Base-by-base conservation (phyloP, 2,329 filamentous ascomycete species). In the Fusarium burgessii region DNA sequence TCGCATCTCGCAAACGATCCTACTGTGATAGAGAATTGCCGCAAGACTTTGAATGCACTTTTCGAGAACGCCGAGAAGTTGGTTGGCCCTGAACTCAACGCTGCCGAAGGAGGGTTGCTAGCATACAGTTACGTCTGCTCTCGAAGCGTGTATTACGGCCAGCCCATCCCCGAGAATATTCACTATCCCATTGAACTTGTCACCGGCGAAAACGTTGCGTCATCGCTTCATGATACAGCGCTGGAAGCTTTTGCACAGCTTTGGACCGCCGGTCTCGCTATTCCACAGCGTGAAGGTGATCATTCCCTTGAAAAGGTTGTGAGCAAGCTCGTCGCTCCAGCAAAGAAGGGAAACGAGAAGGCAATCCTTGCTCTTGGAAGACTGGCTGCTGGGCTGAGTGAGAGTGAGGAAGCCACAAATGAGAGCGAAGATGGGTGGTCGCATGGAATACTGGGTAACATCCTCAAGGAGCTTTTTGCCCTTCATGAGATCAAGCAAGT, bases 401-500 rank as follows among this genome's bases (percentile, higher is more conserved):
- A 84, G 42, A 72, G 77, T 0, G 70, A 78, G 4, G 62, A 67
- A 18, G 62, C 63, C 25, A 54, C 42, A 27, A 51, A 23, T 18
- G 50, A 72, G 3, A 62, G 45, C 6, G 67, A 66, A 7, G 72
- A 75, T 47, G 77, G 75, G 71, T 74, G 81, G 77, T 81, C 83
- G 5, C 74, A 78, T 7, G 81, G 79, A 15, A 70, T 80, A 2
- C 79, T 92, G 2, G 81, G 81, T 4, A 82, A 85, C 13, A 87
- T 97, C 9, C 81, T 94, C 15, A 85, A 89, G 14, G 89, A 88
- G 32, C 83, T 98, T 1, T 93, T 95, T 77, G 86, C 86, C 13
- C 84, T 98, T 6, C 92, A 97, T 74, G 94, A 97, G 77, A 89
- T 96, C 45, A 93, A 93, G 73, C 92, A 94, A 73, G 89, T 93